Evolutionary conservation across 2,329 filamentous ascomycete species (phyloP), one percentile per base, ranked within the genome.

Genomic region (Pseudogymnoascus sp.): DNA sequence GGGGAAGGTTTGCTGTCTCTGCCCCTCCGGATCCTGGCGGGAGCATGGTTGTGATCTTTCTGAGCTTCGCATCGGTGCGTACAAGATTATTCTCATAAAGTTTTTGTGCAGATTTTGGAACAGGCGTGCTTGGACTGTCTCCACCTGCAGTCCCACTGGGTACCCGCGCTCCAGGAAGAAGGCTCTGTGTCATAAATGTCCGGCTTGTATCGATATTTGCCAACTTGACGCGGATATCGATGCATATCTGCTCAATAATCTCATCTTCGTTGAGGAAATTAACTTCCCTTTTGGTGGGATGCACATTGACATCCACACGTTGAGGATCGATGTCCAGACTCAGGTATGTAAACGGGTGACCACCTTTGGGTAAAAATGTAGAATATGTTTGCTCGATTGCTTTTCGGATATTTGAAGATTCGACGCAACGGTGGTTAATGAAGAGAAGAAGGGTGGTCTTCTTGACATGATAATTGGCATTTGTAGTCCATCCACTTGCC

Each of bases 201-300:
- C 95, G 88, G 71, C 93, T 97, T 21, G 90, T 93, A 74, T 99
- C 95, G 6, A 97, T 93, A 60, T 88, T 88, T 10, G 91, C 89
- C 3, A 99, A 82, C 68, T 88, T 88, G 7, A 84, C 81, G 61
- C 90, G 84, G 21, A 99, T 89, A 62, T 90, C 84, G 65, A 88
- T 85, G 76, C 93, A 97, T 4, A 99, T 87, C 13, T 85, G 83
- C 67, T 95, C 90, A 56, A 95, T 89, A 53, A 99, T 96, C 69
- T 99, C 95, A 67, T 99, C 95, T 73, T 99, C 95, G 66, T 97
- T 96, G 21, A 99, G 81, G 70, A 99, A 97, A 71, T 97, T 95
- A 19, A 99, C 95, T 73, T 99, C 93, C 60, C 91, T 83, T 75
- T 99, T 99, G 0, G 95, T 99, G 0, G 95, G 95, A 74, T 99